These are phyloP conservation scores for Fusarium xylarioides DNA, from an alignment of 2,329 filamentous ascomycete genomes.

Conservation along the genomic window DNA sequence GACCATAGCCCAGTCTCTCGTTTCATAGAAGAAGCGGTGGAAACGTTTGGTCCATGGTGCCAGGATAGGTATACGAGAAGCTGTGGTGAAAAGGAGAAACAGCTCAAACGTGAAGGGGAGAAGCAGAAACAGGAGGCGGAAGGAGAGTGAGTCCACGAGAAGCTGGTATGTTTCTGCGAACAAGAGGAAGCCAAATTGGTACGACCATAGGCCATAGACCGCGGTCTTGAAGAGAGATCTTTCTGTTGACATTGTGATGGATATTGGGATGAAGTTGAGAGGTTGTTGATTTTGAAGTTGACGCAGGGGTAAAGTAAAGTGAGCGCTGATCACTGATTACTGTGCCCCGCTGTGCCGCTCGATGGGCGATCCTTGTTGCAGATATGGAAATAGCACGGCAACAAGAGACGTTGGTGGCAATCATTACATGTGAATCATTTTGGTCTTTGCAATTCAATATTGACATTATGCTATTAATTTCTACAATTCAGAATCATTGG, in stretches of 20 bases:
- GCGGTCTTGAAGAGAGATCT: neutral
- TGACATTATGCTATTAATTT: neutral
- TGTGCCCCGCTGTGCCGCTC: neutral
- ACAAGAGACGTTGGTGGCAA: neutral
- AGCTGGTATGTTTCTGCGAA: neutral
- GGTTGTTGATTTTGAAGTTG: neutral
- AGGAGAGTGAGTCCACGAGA: neutral
- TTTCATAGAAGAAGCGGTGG: constrained; percentile 28
- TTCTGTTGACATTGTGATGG: neutral
- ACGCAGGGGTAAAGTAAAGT: neutral
- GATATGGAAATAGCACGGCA: constrained; percentile 1
- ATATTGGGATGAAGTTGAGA: neutral
- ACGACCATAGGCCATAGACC: constrained; percentile 17
- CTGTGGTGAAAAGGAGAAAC: constrained; percentile 39
- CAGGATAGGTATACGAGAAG: constrained; percentile 15
- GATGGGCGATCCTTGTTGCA: constrained; percentile 21
- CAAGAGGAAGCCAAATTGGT: constrained; percentile 9
- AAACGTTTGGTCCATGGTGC: neutral
- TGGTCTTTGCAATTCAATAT: neutral
- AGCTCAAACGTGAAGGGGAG: constrained; percentile 18
- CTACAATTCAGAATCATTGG: neutral
- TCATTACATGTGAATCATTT: neutral
- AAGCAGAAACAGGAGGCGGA: neutral
- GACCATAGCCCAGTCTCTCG: constrained; percentile 25
- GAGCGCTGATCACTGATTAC: constrained; percentile 7